Evolutionary conservation across 345 rosid genomes (phyloP), one percentile per base, ranked within the genome.

Genomic region (Aurinia saxatilis): DNA sequence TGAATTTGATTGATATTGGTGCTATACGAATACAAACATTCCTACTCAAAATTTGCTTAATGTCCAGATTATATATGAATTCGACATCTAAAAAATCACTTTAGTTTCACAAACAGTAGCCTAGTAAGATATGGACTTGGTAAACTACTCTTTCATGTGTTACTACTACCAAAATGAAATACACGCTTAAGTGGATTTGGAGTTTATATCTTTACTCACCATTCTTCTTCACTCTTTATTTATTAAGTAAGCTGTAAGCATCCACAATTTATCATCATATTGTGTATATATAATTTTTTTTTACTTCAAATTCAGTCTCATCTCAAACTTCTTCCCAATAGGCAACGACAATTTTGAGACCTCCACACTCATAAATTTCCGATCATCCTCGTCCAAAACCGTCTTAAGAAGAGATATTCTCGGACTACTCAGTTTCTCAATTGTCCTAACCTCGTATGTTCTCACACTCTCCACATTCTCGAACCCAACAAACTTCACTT

Each of bases 401-500:
- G 71, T 42, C 57, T 35, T 66, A 5, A 67, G 2, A 10, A 73
- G 69, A 34, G 69, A 38, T 13, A 47, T 65, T 31, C 41, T 60
- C 0, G 61, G 69, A 34, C 41, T 15, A 7, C 36, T 73, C 1
- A 35, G 42, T 21, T 46, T 73, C 37, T 51, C 68, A 0, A 31
- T 31, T 8, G 42, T 63, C 25, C 40, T 36, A 4, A 79, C 21
- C 33, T 76, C 73, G 55, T 68, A 76, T 4, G 71, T 64, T 60
- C 13, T 52, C 11, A 65, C 18, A 5, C 31, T 48, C 48, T 51
- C 46, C 2, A 36, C 64, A 16, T 57, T 73, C 47, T 78, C 63
- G 55, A 82, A 41, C 42, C 93, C 93, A 3, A 88, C 42, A 25
- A 82, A 74, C 8, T 67, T 85, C 15, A 82, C 83, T 66, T 72